Base-by-base conservation (phyloP, 805 yeast species). In the Huiozyma sinensis region DNA sequence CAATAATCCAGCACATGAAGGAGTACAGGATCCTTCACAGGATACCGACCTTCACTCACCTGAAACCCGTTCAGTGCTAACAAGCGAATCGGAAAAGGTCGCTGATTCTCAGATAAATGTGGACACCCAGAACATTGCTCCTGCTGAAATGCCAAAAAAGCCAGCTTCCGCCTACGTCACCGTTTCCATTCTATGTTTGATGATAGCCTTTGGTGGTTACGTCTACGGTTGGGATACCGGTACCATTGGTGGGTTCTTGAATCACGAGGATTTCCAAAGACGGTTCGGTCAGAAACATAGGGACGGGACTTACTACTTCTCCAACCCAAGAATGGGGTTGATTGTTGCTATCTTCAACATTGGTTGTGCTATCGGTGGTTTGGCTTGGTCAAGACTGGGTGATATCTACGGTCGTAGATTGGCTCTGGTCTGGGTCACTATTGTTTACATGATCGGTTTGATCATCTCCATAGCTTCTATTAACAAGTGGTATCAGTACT, bases 171-270 rank as follows among this genome's bases (percentile, higher is more conserved):
- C 24, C 4, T 17, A 17, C 24, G 24, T 17, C 24, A 17, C 24
- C 4, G 24, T 17, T 17, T 17, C 24, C 24, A 17, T 17, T 17
- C 24, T 17, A 17, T 17, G 33, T 31, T 31, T 9, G 33, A 9
- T 31, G 33, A 31, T 11, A 31, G 33, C 33, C 33, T 31, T 31
- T 8, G n/a, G 61, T 53, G 61, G 60, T 40, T 75, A 77, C 78
- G 47, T 54, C 35, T 81, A 78, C 54, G 89, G 89, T 54, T 81
- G 82, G 75, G 88, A 81, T 67, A 81, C 87, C 40, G 89, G 87
- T 71, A 81, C 87, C 55, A 78, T 81, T 62, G 76, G 83, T 28
- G 87, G 87, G 52, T 79, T 80, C 55, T 81, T 79, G 40, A 75
- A 76, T 56, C 60, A 62, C 55, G 53, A 72, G 13, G 83, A 80